phyloP scores from a whole-genome alignment of 2,329 filamentous ascomycete species.

The Penicillium rolfsii region DNA sequence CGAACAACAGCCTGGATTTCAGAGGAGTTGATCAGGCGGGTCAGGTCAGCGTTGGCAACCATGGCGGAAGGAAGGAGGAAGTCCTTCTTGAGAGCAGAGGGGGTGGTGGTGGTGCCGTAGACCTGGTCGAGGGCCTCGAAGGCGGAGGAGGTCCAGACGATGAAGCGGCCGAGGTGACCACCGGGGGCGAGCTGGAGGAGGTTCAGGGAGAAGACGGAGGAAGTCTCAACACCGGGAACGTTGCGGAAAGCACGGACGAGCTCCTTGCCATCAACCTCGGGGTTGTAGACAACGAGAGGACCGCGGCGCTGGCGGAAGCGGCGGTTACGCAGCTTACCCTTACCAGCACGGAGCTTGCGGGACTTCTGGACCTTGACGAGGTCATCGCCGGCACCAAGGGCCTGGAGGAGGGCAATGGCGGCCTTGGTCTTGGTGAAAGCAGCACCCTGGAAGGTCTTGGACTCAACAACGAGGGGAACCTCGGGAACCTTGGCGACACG shows the following conservation, averaged over 20 bases:
- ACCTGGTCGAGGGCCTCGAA: conserved; percentile 96
- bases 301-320: conserved; percentile 97
- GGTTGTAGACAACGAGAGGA: conserved; percentile 96
- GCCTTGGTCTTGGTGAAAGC: conserved; percentile 85
- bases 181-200: conserved; percentile 98
- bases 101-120: conserved; percentile 90
- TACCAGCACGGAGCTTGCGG: conserved; percentile 96
- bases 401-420: conserved; percentile 84
- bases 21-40: conserved; percentile 98
- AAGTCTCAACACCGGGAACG: conserved; percentile 97
- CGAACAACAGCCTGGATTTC: conserved; percentile 97
- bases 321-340: conserved; percentile 97
- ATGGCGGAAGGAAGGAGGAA: conserved; percentile 94
- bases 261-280: conserved; percentile 92
- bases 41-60: conserved; percentile 91
- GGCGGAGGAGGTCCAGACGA: conserved; percentile 97
- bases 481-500: conserved; percentile 88
- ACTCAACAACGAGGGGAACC: conserved; percentile 96
- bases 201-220: conserved; percentile 90
- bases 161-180: conserved; percentile 98
- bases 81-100: conserved; percentile 96
- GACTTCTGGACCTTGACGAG: conserved; percentile 95
- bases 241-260: conserved; percentile 96
- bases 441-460: conserved; percentile 78
- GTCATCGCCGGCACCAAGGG: conserved; percentile 86